These are phyloP conservation scores for Fraxinus sp. DNA, from an alignment of 305 asterid genomes.

Conservation along the genomic window DNA sequence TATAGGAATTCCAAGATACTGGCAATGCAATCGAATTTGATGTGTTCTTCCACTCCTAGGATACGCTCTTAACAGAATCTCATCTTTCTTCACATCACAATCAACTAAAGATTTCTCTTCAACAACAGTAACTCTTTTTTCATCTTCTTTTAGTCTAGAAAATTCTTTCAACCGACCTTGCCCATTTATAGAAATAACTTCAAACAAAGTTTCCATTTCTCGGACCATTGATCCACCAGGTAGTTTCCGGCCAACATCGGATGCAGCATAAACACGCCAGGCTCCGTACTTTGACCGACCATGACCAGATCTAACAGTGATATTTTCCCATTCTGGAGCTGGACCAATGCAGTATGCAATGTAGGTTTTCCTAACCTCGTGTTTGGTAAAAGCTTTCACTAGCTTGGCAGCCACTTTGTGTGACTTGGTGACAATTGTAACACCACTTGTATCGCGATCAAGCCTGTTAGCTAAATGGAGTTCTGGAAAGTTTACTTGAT, in stretches of 20 bases:
- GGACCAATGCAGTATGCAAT: conserved; percentile 65
- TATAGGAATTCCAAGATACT: conserved; percentile 79
- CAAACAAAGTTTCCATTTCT: conserved; percentile 77
- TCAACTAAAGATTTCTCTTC: conserved; percentile 48
- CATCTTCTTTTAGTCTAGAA: conserved; percentile 30
- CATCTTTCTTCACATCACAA: conserved; percentile 45
- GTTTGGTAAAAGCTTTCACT: conserved; percentile 79
- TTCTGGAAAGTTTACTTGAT: conserved; percentile 35
- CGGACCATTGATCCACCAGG: conserved; percentile 85
- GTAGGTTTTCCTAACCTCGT: conserved; percentile 68
- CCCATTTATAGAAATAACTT: conserved; percentile 64
- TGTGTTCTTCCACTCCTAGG: conserved; percentile 92
- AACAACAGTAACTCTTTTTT: conserved; percentile 37
- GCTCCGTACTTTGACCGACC: conserved; percentile 90
- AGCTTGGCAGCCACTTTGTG: conserved; percentile 90
- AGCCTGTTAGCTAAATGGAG: conserved; percentile 86
- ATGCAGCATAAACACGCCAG: conserved; percentile 80
- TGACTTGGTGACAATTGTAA: conserved; percentile 71
- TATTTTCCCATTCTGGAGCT: conserved; percentile 58
- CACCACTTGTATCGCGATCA: conserved; percentile 95
- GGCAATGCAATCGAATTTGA: conserved; percentile 90
- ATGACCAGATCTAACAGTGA: conserved; percentile 70
- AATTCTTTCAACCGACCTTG: conserved; percentile 28
- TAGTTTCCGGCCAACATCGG: conserved; percentile 68
- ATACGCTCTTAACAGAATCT: conserved; percentile 66